Conservation (phyloP, 139 green algal species). For the Chlorella vulgaris region DNA sequence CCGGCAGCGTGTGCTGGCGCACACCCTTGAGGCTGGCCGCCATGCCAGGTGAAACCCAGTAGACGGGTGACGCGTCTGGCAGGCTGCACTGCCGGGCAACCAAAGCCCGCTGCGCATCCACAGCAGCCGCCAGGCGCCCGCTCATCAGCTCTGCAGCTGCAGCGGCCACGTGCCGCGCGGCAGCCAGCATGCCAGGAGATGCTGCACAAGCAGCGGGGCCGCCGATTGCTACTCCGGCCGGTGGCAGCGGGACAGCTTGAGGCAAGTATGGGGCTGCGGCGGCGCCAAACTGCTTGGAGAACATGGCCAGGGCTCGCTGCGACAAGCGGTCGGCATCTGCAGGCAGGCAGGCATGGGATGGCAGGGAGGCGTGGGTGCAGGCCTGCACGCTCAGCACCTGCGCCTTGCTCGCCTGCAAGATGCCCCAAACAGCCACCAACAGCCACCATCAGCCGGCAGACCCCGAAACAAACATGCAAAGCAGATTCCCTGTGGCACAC, state of each 20-base stretch:
- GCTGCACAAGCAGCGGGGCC: neutral
- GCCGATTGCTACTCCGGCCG: neutral
- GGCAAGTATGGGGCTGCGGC: neutral
- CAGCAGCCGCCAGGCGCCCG: neutral
- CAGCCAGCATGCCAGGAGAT: no score
- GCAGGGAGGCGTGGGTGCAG: neutral
- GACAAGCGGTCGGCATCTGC: conserved; percentile 3
- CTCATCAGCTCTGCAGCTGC: neutral
- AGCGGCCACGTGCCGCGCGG: neutral
- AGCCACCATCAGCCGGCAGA: neutral
- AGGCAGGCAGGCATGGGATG: neutral
- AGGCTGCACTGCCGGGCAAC: neutral
- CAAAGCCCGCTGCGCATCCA: neutral
- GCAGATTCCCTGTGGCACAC: neutral
- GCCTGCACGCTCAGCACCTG: no score
- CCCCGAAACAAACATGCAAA: neutral
- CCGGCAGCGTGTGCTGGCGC: neutral
- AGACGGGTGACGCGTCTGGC: neutral
- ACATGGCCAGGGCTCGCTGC: neutral
- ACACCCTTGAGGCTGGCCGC: neutral
- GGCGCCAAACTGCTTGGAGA: neutral
- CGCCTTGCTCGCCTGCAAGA: no score
- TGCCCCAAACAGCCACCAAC: neutral
- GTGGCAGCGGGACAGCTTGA: neutral
- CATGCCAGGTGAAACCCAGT: neutral